A percentile compares a stretch with the other conserved stretches of the same genome.
Evolutionary conservation across 331 rosid species (phyloP).

Genomic region (Malus hybrid): DNA sequence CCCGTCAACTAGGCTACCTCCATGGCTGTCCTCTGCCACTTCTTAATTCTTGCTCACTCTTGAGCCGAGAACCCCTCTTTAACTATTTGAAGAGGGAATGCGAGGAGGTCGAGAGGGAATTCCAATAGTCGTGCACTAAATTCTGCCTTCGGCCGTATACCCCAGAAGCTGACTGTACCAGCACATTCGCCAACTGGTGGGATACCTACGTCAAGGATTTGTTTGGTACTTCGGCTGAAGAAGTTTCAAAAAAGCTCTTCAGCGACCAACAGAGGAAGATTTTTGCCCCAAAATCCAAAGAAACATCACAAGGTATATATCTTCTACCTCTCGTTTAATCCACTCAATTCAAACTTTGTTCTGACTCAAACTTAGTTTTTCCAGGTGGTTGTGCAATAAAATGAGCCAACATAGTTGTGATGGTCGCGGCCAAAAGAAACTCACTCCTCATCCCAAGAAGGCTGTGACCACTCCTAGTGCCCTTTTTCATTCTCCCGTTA

Average conservation of each 20-base stretch:
- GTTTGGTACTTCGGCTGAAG: accelerated
- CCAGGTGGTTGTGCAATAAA: no score
- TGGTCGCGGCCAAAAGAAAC: accelerated
- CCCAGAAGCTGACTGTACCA: accelerated
- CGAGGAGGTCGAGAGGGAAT: accelerated
- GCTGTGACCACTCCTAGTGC: no score
- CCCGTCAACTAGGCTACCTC: no score
- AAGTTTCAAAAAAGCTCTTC: no score
- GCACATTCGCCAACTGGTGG: no score
- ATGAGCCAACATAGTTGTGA: accelerated
- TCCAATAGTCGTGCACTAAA: no score
- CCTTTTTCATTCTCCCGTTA: accelerated
- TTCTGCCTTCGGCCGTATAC: accelerated
- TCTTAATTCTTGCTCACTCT: accelerated
- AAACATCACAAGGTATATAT: accelerated
- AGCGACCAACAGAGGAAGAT: accelerated
- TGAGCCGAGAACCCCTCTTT: accelerated
- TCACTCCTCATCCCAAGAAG: accelerated
- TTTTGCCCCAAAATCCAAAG: no score
- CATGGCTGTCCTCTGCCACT: accelerated
- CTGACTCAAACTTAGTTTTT: neutral
- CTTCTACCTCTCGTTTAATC: no score
- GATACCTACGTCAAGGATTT: no score
- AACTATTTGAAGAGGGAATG: accelerated
- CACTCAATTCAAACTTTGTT: no score